Evolutionary conservation across 1,284 basidiomycete genomes (phyloP).

Genomic region (Bjerkandera adusta): DNA sequence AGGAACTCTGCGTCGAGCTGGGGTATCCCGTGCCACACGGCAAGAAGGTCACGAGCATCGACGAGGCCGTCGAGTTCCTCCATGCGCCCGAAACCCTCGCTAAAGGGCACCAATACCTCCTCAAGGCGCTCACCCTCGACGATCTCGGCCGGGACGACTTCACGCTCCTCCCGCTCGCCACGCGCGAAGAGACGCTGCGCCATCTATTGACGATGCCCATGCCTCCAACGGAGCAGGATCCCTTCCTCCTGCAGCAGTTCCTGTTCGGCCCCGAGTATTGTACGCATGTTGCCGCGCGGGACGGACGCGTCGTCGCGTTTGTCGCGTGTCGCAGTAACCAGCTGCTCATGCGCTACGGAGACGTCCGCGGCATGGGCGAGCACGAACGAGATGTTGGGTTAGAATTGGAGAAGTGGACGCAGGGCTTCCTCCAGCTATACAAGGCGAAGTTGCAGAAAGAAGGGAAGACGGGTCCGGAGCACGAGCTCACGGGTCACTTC

Average conservation of each 20-base stretch:
- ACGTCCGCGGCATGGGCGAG: slow-evolving; percentile 12
- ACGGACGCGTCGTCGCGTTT: slow-evolving; percentile 17
- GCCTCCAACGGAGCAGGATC: slow-evolving; percentile 14
- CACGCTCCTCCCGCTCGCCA: slow-evolving; percentile 17
- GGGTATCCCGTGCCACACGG: slow-evolving; percentile 15
- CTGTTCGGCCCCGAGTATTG: slow-evolving; percentile 18
- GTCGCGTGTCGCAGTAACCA: slow-evolving; percentile 20
- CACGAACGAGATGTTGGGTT: slow-evolving; percentile 11
- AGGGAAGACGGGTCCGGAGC: slow-evolving; percentile 9
- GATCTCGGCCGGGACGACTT: slow-evolving; percentile 19
- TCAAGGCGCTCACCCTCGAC: slow-evolving; percentile 18
- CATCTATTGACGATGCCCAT: slow-evolving; percentile 15
- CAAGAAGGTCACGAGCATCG: slow-evolving; percentile 14
- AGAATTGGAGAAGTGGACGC: slow-evolving; percentile 11
- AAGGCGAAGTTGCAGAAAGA: slow-evolving; percentile 12
- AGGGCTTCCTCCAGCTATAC: slow-evolving; percentile 14
- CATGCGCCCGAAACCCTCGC: slow-evolving; percentile 11
- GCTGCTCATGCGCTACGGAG: slow-evolving; percentile 20
- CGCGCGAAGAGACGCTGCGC: slow-evolving; percentile 12
- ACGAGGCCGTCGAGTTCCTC: slow-evolving; percentile 17
- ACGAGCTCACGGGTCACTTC: slow-evolving; percentile 19
- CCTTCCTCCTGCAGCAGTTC: slow-evolving; percentile 20
- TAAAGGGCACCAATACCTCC: slow-evolving; percentile 13
- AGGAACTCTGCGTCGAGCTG: slow-evolving; percentile 15
- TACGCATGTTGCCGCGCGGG: slow-evolving; percentile 18